These are phyloP conservation scores for Zea luxurians DNA, from an alignment of 176 grass and related monocot species.

Conservation along the genomic window DNA sequence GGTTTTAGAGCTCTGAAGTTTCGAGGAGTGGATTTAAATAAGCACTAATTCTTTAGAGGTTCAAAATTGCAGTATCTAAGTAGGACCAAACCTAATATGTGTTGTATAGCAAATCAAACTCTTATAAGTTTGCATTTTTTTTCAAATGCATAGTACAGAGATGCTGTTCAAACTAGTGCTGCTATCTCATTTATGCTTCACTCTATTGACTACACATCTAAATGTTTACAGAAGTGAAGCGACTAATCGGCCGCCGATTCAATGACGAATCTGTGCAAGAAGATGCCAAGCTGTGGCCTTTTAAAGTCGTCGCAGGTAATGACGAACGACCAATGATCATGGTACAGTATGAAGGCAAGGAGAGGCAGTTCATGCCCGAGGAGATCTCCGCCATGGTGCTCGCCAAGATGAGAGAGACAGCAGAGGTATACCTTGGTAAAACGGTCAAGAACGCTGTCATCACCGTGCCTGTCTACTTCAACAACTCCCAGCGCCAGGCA, in stretches of 20 bases:
- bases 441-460: constrained; percentile 53
- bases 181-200: background rate
- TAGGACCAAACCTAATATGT: background rate
- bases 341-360: constrained; percentile 47
- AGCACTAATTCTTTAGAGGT: too few species aligned
- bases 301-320: constrained; percentile 42
- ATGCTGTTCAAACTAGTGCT: background rate
- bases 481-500: constrained; percentile 64
- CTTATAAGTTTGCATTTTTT: too few species aligned
- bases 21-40: too few species aligned
- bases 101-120: background rate
- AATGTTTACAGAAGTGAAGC: constrained; percentile 48
- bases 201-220: background rate
- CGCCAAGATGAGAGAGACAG: constrained; percentile 58
- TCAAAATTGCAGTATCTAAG: too few species aligned
- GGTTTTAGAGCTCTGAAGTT: too few species aligned
- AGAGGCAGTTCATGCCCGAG: constrained; percentile 51
- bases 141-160: too few species aligned
- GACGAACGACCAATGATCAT: constrained; percentile 54
- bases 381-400: constrained; percentile 75
- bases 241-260: constrained; percentile 67
- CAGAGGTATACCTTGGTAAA: constrained; percentile 44
- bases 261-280: constrained; percentile 42
- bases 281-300: constrained; percentile 63
- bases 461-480: constrained; percentile 69